A percentile compares a stretch with the other conserved stretches of the same genome.
Conservation (phyloP, 140 eudicot genomes). For the Flaveria floridana region DNA sequence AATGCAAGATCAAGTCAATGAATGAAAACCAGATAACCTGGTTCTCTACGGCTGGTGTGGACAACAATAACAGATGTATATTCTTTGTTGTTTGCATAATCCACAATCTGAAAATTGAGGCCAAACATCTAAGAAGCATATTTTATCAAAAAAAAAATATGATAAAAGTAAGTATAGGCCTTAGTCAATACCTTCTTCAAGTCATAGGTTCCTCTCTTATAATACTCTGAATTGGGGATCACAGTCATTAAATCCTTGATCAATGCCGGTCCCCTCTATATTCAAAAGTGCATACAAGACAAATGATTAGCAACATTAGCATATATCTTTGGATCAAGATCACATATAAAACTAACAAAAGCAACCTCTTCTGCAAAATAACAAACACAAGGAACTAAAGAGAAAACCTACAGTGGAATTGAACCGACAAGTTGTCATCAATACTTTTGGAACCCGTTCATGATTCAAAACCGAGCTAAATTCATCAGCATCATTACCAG, state of each 20-base stretch:
- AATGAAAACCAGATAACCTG: constrained; percentile 49
- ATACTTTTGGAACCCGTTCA: constrained; percentile 54
- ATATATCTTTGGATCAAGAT: too few relatives aligned
- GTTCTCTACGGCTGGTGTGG: constrained; percentile 95
- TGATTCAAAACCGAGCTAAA: constrained; percentile 62
- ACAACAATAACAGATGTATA: constrained; percentile 79
- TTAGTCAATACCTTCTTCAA: constrained; percentile 63
- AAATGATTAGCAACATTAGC: constrained; percentile 7
- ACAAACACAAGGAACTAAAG: background rate
- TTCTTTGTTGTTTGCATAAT: constrained; percentile 80
- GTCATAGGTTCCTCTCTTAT: constrained; percentile 95
- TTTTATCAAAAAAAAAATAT: constrained; percentile 5
- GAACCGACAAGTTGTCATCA: constrained; percentile 88
- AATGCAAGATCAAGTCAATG: background rate
- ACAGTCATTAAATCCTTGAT: constrained; percentile 67
- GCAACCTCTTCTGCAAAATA: constrained; percentile 4
- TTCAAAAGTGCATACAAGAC: background rate
- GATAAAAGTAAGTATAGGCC: background rate
- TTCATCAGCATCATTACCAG: constrained; percentile 82
- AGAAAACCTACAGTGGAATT: constrained; percentile 64
- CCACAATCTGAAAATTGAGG: constrained; percentile 57
- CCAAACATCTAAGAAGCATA: background rate
- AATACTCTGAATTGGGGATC: constrained; percentile 75
- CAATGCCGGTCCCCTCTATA: constrained; percentile 91
- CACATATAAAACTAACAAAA: background rate